Conservation (phyloP, 1,284 basidiomycete genomes). For the Ganoderma multipileum region DNA sequence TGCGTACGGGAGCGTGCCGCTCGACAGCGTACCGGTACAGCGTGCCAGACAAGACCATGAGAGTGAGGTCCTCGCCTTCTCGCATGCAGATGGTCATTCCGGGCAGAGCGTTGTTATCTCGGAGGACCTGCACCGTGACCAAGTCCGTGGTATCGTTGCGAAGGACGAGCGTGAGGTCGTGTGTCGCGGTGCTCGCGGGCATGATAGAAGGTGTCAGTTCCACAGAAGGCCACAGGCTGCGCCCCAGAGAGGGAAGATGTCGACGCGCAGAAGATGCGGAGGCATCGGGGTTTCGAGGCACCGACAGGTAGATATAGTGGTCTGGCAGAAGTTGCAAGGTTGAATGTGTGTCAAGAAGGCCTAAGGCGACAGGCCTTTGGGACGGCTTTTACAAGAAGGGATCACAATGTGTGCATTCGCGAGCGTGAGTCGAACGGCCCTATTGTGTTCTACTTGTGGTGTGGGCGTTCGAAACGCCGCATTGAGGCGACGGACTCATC, state of each 20-base stretch:
- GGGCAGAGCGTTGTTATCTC: constrained; percentile 27
- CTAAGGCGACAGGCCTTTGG: constrained; percentile 14
- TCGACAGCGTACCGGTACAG: constrained; percentile 39
- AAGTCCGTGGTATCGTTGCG: constrained; percentile 50
- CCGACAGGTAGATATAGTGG: constrained; percentile 7
- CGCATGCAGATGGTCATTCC: constrained; percentile 37
- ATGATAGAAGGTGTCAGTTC: constrained; percentile 6
- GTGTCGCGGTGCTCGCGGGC: constrained; percentile 55
- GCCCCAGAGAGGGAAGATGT: neutral
- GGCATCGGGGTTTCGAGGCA: neutral
- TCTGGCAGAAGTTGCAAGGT: constrained; percentile 7
- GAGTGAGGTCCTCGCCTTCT: constrained; percentile 36
- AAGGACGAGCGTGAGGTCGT: constrained; percentile 59
- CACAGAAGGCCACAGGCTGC: neutral
- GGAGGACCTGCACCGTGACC: constrained; percentile 44
- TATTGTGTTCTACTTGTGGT: constrained; percentile 29
- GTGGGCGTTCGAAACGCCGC: neutral
- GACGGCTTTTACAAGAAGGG: constrained; percentile 19
- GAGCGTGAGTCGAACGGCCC: constrained; percentile 11
- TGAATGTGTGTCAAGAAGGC: constrained; percentile 13
- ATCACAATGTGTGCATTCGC: constrained; percentile 21
- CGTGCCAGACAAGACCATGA: constrained; percentile 40
- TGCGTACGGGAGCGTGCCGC: constrained; percentile 21
- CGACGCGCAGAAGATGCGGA: neutral
- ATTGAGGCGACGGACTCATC: neutral